Evolutionary conservation across 179 eudicot species (phyloP), one percentile per base, ranked within the genome.

Genomic region (Sideroxylon spinosum): DNA sequence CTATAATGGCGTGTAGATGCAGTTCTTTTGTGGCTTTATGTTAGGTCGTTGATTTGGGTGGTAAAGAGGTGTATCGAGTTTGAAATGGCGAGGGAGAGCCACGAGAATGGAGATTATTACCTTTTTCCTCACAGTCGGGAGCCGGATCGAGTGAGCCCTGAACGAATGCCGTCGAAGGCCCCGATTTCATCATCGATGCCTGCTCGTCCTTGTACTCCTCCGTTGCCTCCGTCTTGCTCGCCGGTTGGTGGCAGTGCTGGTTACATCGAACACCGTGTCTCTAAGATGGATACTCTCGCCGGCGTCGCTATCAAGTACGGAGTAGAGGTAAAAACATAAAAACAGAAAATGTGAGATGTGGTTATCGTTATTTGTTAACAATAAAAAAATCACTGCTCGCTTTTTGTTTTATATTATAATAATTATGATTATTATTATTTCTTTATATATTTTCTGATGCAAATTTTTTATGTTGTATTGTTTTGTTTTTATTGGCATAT

Each of bases 291-390:
- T 86, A 92, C 98, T 19, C 91, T 93, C 28, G 94, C 95, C 64
- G 98, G 98, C 49, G 81, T 93, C 49, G 98, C 98, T 1, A 93
- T 93, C 56, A 89, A 89, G 80, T 93, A 93, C 71, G 98, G 98
- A 62, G 97, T 93, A 79, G 98, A 92, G 98, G 98, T 92, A 86
- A 44, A 56, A 14, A 9, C 17, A 72, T 7, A 72, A 26, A 26
- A 53, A 9, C 6, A 14, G 16, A 9, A 10, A 52, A 52, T 63
- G 7, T 29, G 7, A 61, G 48, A 20, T 70, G 7, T 37, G 17
- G 26, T 26, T 56, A 37, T 22, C 44, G 44, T 37, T 37, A 37
- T 37, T 29, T 3, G 44, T 3, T 37, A 37, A 3, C 44, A 37
- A 37, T 6, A 37, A 37, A 37, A 37, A 37, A 37, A 3, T 37